These are phyloP conservation scores for bread wheat (Triticum aestivum) DNA, from an alignment of 176 grass and related monocot genomes.

Conservation along the genomic window IWGSC_CS_RefSeq_v2.1 NC_057799.1:388760232-388760731, in stretches of 20 bases:
- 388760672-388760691: conserved; percentile 4
- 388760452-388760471: conserved; percentile 55
- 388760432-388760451: conserved; percentile 82
- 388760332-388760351: conserved; percentile 54
- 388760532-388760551: conserved; percentile 88
- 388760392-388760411: conserved; percentile 1
- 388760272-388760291: conserved; percentile 91
- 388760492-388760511: conserved; percentile 81
- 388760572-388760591: conserved; percentile 60
- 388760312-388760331: conserved; percentile 98
- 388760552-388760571: conserved; percentile 79
- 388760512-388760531: conserved; percentile 97
- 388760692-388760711: neutral
- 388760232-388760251: conserved; percentile 97
- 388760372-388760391: neutral
- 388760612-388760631: neutral
- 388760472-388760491: conserved; percentile 95
- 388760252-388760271: conserved; percentile 72
- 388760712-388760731: neutral
- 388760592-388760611: conserved; percentile 22
- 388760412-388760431: conserved; percentile 78
- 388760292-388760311: conserved; percentile 97
- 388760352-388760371: conserved; percentile 12
- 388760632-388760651: neutral
- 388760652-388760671: neutral